Evolutionary conservation across 1,284 basidiomycete species (phyloP).

Genomic region (Apiotrichum siamense): DNA sequence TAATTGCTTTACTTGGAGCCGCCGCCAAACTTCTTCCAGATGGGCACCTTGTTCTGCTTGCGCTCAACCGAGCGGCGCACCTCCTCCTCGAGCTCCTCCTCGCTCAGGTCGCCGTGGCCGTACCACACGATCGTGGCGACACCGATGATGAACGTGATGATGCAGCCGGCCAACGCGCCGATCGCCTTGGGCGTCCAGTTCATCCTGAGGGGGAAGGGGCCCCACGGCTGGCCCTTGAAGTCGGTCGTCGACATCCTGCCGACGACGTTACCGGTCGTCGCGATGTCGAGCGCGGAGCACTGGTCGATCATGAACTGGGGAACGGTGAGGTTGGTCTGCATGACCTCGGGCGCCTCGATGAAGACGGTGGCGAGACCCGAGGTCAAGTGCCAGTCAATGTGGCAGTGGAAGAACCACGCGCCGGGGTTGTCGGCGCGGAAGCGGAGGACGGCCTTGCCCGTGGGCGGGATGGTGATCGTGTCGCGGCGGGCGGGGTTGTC

Average conservation of each 20-base stretch:
- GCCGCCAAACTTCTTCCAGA: constrained; percentile 17
- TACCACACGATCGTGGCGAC: constrained; percentile 80
- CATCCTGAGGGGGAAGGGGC: constrained; percentile 56
- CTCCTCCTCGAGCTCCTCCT: constrained; percentile 71
- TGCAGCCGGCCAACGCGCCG: constrained; percentile 76
- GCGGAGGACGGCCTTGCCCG: constrained; percentile 47
- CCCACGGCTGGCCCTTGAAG: constrained; percentile 56
- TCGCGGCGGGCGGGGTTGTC: constrained; percentile 81
- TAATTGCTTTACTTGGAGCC: neutral
- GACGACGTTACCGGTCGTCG: constrained; percentile 62
- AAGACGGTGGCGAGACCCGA: constrained; percentile 48
- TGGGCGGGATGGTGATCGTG: constrained; percentile 49
- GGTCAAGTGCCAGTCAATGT: constrained; percentile 46
- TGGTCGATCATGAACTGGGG: constrained; percentile 54
- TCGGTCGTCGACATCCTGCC: constrained; percentile 44
- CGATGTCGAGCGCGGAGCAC: constrained; percentile 59
- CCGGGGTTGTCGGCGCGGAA: constrained; percentile 53
- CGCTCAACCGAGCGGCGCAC: constrained; percentile 54
- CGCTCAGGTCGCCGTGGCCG: constrained; percentile 61
- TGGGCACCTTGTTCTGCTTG: constrained; percentile 52
- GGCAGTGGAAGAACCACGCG: constrained; percentile 51
- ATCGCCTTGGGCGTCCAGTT: constrained; percentile 76
- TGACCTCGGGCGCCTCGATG: constrained; percentile 44
- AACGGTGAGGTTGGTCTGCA: constrained; percentile 34
- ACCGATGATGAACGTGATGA: constrained; percentile 73